Conservation (phyloP, 164 flowering plant species). For the Nymphaea colorata region DNA sequence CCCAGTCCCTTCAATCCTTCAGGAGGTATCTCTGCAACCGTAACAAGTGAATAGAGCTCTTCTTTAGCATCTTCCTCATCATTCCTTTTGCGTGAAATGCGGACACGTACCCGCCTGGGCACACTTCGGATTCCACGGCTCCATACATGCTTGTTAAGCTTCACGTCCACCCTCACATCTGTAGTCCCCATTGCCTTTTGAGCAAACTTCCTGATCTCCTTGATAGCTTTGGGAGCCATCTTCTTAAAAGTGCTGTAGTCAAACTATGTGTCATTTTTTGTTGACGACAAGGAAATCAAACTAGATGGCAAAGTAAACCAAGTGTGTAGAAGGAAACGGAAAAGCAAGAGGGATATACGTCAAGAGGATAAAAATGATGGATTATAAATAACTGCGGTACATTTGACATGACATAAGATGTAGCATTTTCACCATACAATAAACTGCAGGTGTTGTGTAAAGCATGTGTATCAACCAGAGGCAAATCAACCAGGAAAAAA, state of each 20-base stretch:
- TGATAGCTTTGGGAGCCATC: constrained; percentile 33
- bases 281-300: neutral
- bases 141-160: constrained; percentile 44
- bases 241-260: constrained; percentile 28
- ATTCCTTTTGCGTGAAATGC: constrained; percentile 40
- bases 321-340: too few relatives aligned
- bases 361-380: too few relatives aligned
- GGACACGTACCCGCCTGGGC: constrained; percentile 32
- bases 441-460: too few relatives aligned
- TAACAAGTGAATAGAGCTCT: constrained; percentile 41
- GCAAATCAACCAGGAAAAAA: too few relatives aligned
- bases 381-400: too few relatives aligned
- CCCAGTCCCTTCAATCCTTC: constrained; percentile 37
- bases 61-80: constrained; percentile 52
- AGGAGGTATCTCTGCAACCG: constrained; percentile 37
- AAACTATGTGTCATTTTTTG: neutral
- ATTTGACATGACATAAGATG: too few relatives aligned
- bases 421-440: too few relatives aligned
- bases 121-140: constrained; percentile 40
- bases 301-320: neutral
- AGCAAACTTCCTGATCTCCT: constrained; percentile 27
- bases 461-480: too few relatives aligned
- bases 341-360: too few relatives aligned
- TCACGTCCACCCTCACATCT: constrained; percentile 30
- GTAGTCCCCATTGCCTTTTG: constrained; percentile 31